phyloP scores from a whole-genome alignment of 1,284 basidiomycete species.

The Cerrena zonata region DNA sequence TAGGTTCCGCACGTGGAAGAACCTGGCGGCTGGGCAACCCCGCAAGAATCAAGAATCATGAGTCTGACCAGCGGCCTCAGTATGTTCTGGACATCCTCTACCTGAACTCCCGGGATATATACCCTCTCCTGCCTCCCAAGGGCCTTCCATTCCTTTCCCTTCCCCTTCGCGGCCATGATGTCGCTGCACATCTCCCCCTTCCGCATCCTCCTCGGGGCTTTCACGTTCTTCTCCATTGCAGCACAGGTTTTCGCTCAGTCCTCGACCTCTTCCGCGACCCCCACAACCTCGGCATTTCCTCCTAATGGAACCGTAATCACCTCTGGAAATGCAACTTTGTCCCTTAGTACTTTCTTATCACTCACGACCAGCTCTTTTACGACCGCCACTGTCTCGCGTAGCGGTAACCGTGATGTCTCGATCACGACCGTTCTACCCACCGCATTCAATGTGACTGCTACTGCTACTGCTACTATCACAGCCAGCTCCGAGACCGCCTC shows the following conservation, averaged over 20 bases:
- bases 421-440: slow-evolving; percentile 50
- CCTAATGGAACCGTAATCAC: slow-evolving; percentile 18
- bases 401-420: slow-evolving; percentile 41
- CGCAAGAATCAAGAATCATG: background rate
- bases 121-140: slow-evolving; percentile 10
- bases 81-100: slow-evolving; percentile 2
- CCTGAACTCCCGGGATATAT: slow-evolving; percentile 14
- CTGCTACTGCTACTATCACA: slow-evolving; percentile 32
- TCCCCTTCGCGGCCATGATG: slow-evolving; percentile 13
- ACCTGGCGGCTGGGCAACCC: slow-evolving; percentile 4
- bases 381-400: slow-evolving; percentile 44
- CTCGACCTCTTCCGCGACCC: slow-evolving; percentile 3
- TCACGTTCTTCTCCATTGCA: slow-evolving; percentile 4
- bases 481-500: slow-evolving; percentile 38
- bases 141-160: slow-evolving; percentile 15
- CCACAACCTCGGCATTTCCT: slow-evolving; percentile 13
- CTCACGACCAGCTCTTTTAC: slow-evolving; percentile 52
- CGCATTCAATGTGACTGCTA: slow-evolving; percentile 54
- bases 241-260: slow-evolving; percentile 13
- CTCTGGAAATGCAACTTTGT: slow-evolving; percentile 35
- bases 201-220: slow-evolving; percentile 9
- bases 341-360: slow-evolving; percentile 49
- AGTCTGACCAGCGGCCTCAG: background rate
- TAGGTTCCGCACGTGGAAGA: background rate
- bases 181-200: background rate